Base-by-base conservation (phyloP, 2,329 filamentous ascomycete genomes). In the Xylariaceae sp. region DNA sequence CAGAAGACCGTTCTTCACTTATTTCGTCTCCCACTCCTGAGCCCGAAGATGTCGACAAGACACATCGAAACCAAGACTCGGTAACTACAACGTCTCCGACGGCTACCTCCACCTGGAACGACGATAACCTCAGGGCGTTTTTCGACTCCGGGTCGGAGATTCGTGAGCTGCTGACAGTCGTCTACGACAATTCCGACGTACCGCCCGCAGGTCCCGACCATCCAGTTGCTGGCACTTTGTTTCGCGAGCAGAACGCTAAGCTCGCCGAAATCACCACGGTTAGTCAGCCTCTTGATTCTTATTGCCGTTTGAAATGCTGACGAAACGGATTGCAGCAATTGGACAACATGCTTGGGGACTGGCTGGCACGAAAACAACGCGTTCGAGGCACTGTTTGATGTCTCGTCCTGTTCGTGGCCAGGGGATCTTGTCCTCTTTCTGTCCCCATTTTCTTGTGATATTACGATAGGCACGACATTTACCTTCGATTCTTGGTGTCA, bases 61-160 rank as follows among this genome's bases (percentile, higher is more conserved):
- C 44, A 10, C 59, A 67, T 47, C 51, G 59, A 40, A 52, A 66
- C 19, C 63, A 63, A 51, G 67, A 68, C 35, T 69, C 68, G 5
- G 62, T 64, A 32, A 65, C 70, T 13, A 70, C 72, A 15, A 70
- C 67, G 4, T 70, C 74, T 18, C 70, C 73, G 16, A 66, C 72
- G 12, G 66, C 68, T 12, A 70, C 72, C 14, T 71, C 80, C 17
- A 75, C 78, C 0, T 98, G 92, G 92, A 90, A 87, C 42, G 90
- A 96, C 57, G 71, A 78, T 36, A 85, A 79, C 48, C 72, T 98
- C 18, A 78, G 87, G 39, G 81, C 84, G 11, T 98, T 95, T 61
- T 83, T 96, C 50, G 90, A 96, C 46, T 87, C 92, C 46, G 79
- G 86, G 40, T 80, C 80, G 21, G 87, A 94, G 43, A 87, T 98